Base-by-base conservation (phyloP, 345 rosid genomes). In the Gossypium bickii region DNA sequence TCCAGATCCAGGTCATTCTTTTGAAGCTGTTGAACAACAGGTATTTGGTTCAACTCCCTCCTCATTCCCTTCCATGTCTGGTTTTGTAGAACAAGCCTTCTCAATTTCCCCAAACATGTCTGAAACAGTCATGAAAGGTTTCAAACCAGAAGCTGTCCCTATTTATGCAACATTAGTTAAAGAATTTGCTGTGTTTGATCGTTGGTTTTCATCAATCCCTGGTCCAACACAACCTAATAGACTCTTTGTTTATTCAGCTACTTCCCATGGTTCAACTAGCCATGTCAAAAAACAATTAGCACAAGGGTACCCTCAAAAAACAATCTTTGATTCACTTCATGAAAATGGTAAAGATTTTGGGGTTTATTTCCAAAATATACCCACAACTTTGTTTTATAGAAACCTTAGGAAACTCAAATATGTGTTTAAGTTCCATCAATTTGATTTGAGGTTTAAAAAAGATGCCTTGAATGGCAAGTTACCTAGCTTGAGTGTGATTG, bases 171-270 rank as follows among this genome's bases (percentile, higher is more conserved):
- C 92, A 48, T 77, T 94, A 1, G 89, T 94, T 2, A 76, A 76
- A 16, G 92, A 94, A 71, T 94, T 89, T 58, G 97, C 97, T 7
- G 92, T 89, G 27, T 94, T 89, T 55, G 97, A 94, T 78, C 82
- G 95, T 20, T 94, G 98, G 98, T 94, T 94, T 78, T 89, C 93
- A 73, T 91, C 98, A 3, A 92, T 94, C 53, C 97, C 98, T 9
- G 98, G 98, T 58, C 98, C 98, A 18, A 94, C 97, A 16, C 98
- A 94, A 77, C 98, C 98, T 53, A 94, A 94, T 74, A 87, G 98
- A 77, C 80, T 94, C 12, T 92, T 90, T 44, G 92, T 89, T 10
- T 94, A 94, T 72, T 94, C 98, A 3, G 97, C 97, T 43, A 92
- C 97, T 24, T 94, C 98, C 20, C 98, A 92, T 80, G 98, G 98